A percentile compares a stretch with the other conserved stretches of the same genome.
Conservation (phyloP, 139 green algal genomes). For the Closterium sp. region DNA sequence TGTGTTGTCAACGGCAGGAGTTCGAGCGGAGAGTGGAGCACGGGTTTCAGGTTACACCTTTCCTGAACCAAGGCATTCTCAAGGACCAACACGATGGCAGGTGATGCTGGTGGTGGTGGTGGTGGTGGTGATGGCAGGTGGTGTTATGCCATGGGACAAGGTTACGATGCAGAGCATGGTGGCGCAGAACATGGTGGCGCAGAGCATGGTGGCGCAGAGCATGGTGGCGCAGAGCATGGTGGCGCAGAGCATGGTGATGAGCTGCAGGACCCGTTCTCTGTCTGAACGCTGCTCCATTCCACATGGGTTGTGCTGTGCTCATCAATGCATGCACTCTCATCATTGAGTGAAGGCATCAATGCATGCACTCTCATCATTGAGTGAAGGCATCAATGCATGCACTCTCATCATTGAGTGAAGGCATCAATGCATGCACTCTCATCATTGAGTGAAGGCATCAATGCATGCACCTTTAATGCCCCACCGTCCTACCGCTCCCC, state of each 20-base stretch:
- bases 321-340: too few species aligned
- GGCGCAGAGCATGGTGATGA: background rate
- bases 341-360: too few species aligned
- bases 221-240: background rate
- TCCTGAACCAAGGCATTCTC: background rate
- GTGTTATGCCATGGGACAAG: background rate
- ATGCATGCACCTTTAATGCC: too few species aligned
- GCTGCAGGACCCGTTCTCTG: too few species aligned
- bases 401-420: too few species aligned
- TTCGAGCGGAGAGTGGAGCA: background rate
- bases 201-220: background rate
- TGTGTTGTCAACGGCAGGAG: background rate
- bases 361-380: too few species aligned
- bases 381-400: too few species aligned
- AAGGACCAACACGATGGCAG: background rate
- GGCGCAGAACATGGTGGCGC: background rate
- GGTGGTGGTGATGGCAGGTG: constrained; percentile 24
- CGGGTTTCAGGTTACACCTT: background rate
- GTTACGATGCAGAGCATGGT: background rate
- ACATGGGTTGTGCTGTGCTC: too few species aligned
- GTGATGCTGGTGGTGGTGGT: constrained; percentile 16
- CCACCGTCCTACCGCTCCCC: too few species aligned
- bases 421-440: too few species aligned
- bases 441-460: too few species aligned
- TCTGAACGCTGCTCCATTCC: too few species aligned